phyloP scores from a whole-genome alignment of 1,139 yeast genomes.

The Diutina siamensis region DNA sequence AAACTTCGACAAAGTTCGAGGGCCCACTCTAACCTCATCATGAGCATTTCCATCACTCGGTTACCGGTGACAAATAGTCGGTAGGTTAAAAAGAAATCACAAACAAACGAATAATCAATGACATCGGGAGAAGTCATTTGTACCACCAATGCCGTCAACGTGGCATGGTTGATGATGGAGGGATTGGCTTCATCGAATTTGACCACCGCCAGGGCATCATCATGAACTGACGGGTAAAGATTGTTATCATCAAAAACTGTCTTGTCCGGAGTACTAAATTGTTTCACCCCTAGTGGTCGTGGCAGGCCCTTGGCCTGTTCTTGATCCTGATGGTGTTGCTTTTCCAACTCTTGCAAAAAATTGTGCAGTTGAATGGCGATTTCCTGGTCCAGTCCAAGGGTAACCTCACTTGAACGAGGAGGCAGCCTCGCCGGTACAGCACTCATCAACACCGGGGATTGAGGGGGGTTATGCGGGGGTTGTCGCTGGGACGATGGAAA shows the following conservation, averaged over 20 bases:
- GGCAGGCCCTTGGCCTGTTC: neutral
- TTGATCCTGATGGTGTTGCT: constrained; percentile 2
- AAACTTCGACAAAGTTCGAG: constrained; percentile 34
- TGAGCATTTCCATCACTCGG: constrained; percentile 47
- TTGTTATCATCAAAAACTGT: neutral
- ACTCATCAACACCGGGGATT: neutral
- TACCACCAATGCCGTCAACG: constrained; percentile 47
- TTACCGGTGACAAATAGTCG: constrained; percentile 54
- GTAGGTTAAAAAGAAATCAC: constrained; percentile 81
- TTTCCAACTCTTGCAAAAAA: neutral
- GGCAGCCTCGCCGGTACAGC: neutral
- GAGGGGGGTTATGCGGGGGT: neutral
- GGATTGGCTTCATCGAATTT: neutral
- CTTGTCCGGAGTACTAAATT: neutral
- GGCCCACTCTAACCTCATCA: constrained; percentile 68
- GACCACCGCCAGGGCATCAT: neutral
- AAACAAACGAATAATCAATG: constrained; percentile 64
- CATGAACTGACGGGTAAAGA: neutral
- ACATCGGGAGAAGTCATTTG: constrained; percentile 71
- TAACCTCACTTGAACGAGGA: neutral
- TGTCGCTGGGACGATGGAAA: too few species aligned
- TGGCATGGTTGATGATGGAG: constrained; percentile 14
- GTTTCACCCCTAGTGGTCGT: neutral
- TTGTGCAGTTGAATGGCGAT: neutral
- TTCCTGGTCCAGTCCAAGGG: neutral